Base-by-base conservation (phyloP, 306 rosid genomes). In the Cucumis hystrix region DNA sequence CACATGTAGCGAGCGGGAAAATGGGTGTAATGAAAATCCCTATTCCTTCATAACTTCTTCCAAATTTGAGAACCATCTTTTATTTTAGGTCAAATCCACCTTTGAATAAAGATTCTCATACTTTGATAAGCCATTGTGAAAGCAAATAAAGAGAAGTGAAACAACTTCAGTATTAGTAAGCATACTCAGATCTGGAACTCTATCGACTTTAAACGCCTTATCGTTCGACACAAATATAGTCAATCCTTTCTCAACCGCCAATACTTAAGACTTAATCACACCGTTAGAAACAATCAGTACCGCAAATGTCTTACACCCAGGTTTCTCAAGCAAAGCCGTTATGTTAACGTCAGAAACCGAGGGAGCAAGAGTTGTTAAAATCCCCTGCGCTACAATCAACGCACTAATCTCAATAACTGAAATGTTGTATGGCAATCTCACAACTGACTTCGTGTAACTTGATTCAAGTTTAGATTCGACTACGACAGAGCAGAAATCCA, bases 381-480 rank as follows among this genome's bases (percentile, higher is more conserved):
- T 43, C 1, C 97, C 97, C 5, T 96, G 93, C 6, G 99, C 90
- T 6, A 92, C 77, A 5, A 95, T 84, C 9, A 96, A 95, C 6
- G 89, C 83, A 73, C 80, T 81, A 86, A 95, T 88, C 84, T 92
- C 99, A 9, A 95, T 25, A 1, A 95, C 88, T 6, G 97, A 95
- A 43, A 95, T 87, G 70, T 90, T 95, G 89, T 92, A 90, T 0
- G 97, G 97, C 8, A 92, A 84, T 47, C 89, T 92, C 80, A 87
- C 85, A 0, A 95, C 92, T 0, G 97, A 87, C 83, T 95, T 95
- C 10, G 96, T 86, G 84, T 86, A 95, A 25, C 82, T 74, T 10
- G 97, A 95, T 62, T 86, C 97, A 75, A 95, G 97, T 61, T 95
- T 92, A 80, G 99, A 92, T 58, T 97, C 97, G 0, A 97, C 83